Percentiles rank a stretch among this genome's conserved stretches.
These are phyloP conservation scores for Cyberlindnera petersonii DNA, from an alignment of 805 yeast genomes.

Conservation along the genomic window DNA sequence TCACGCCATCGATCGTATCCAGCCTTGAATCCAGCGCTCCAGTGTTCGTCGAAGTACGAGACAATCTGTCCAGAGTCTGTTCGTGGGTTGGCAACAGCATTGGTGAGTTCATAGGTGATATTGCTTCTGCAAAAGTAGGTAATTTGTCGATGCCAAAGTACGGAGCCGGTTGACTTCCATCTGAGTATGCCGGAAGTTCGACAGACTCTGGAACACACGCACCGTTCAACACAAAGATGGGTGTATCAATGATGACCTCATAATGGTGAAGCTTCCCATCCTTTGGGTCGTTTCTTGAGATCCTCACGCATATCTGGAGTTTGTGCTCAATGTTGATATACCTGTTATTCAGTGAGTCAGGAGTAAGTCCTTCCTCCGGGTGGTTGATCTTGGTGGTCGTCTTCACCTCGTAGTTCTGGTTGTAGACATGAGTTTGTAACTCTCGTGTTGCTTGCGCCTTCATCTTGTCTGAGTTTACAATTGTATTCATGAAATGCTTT, in stretches of 20 bases:
- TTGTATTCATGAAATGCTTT: constrained; percentile 8
- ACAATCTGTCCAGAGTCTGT: constrained; percentile 19
- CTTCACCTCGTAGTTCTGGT: constrained; percentile 12
- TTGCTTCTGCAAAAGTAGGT: constrained; percentile 68
- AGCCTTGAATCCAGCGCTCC: constrained; percentile 3
- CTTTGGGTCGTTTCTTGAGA: constrained; percentile 55
- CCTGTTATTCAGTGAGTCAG: constrained; percentile 58
- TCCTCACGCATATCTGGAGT: constrained; percentile 64
- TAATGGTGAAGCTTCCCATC: constrained; percentile 58
- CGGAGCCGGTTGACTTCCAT: neutral
- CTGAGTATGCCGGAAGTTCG: constrained; percentile 36
- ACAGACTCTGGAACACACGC: constrained; percentile 35
- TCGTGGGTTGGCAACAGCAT: constrained; percentile 15
- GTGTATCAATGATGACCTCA: constrained; percentile 79
- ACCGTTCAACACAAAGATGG: constrained; percentile 51
- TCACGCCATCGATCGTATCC: constrained; percentile 23
- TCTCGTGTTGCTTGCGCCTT: constrained; percentile 11
- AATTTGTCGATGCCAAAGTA: constrained; percentile 30
- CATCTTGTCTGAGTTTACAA: constrained; percentile 9
- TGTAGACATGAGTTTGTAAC: constrained; percentile 11
- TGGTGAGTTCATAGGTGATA: constrained; percentile 39
- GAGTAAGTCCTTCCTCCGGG: constrained; percentile 28
- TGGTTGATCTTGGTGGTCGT: constrained; percentile 13
- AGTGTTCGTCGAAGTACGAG: constrained; percentile 22
- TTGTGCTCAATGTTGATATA: constrained; percentile 64